These are phyloP conservation scores for Phialophora tarda DNA, from an alignment of 2,329 filamentous ascomycete species.

Conservation along the genomic window DNA sequence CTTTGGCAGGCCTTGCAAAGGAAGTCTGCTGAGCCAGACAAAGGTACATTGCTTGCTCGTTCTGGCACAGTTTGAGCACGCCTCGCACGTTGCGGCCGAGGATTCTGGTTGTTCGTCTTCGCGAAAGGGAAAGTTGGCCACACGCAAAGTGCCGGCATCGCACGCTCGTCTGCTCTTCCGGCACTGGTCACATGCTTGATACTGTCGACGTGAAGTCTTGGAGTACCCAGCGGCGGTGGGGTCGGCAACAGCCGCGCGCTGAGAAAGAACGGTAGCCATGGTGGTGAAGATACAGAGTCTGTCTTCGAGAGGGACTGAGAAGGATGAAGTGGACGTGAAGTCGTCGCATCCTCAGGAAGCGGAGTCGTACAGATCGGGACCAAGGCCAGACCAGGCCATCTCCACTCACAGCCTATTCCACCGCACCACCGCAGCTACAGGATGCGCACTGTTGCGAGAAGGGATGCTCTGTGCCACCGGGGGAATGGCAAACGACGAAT, in stretches of 20 bases:
- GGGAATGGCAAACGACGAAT: slow-evolving; percentile 13
- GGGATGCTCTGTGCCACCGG: slow-evolving; percentile 7
- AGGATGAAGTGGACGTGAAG: slow-evolving; percentile 13
- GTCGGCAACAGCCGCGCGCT: neutral
- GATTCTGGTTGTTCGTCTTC: slow-evolving; percentile 29
- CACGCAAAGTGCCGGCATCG: slow-evolving; percentile 30
- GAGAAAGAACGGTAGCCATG: slow-evolving; percentile 12
- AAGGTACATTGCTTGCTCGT: slow-evolving; percentile 54
- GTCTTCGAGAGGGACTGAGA: neutral
- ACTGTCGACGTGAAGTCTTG: slow-evolving; percentile 45
- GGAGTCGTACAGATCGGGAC: slow-evolving; percentile 20
- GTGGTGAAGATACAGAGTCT: neutral
- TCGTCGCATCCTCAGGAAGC: slow-evolving; percentile 19
- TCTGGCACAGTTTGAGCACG: slow-evolving; percentile 52
- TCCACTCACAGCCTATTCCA: slow-evolving; percentile 11
- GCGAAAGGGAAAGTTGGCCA: slow-evolving; percentile 28
- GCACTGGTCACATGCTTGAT: slow-evolving; percentile 44
- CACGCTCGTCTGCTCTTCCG: slow-evolving; percentile 33
- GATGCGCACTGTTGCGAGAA: slow-evolving; percentile 17
- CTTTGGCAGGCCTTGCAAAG: slow-evolving; percentile 37
- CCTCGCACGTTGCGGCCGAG: slow-evolving; percentile 17
- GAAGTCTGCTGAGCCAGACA: slow-evolving; percentile 48
- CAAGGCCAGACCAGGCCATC: slow-evolving; percentile 15
- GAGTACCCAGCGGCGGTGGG: slow-evolving; percentile 26
- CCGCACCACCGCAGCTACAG: neutral